Base-by-base conservation (phyloP, 2,329 filamentous ascomycete genomes). In the Dothidotthia symphoricarpi region DNA sequence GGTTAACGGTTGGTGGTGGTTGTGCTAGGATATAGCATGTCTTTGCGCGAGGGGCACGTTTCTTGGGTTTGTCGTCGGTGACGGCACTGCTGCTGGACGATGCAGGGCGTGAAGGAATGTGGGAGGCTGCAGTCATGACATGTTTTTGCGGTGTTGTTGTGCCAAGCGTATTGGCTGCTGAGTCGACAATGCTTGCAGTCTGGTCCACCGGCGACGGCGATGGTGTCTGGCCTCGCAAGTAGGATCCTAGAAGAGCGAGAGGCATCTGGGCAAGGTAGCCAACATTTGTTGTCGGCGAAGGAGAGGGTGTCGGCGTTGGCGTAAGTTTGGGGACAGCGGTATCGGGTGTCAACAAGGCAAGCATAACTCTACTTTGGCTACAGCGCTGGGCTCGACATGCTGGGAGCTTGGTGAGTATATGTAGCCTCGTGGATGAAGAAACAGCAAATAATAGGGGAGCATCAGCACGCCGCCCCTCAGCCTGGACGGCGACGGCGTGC, bases 11-110 rank as follows among this genome's bases (percentile, higher is more conserved):
- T 71, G 46, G 84, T 72, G 41, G 83, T 0, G 86, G 84, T 47
- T 85, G 83, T 28, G 83, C 85, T 27, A 89, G 73, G 36, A 80
- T 73, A 61, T 78, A 88, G 6, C 73, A 75, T 2, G 82, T 86
- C 57, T 78, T 82, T 34, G 74, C 76, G 42, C 80, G 73, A 4
- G 69, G 65, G 1, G 66, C 52, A 8, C 74, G 72, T 55, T 74
- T 76, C 41, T 68, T 69, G 13, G 48, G 51, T 40, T 45, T 59
- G 39, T 64, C 69, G 22, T 61, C 66, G 34, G 66, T 57, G 11
- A 63, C 63, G 16, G 55, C 45, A 33, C 59, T 57, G 41, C 68
- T 22, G 16, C 59, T 47, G 9, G 55, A 67, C 28, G 69, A 69
- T 13, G 60, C 61, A 10, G 69, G 66, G 34, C 72, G 49, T 3